Conservation (phyloP, 176 grass and related monocot genomes). For the Ananas comosus region DNA sequence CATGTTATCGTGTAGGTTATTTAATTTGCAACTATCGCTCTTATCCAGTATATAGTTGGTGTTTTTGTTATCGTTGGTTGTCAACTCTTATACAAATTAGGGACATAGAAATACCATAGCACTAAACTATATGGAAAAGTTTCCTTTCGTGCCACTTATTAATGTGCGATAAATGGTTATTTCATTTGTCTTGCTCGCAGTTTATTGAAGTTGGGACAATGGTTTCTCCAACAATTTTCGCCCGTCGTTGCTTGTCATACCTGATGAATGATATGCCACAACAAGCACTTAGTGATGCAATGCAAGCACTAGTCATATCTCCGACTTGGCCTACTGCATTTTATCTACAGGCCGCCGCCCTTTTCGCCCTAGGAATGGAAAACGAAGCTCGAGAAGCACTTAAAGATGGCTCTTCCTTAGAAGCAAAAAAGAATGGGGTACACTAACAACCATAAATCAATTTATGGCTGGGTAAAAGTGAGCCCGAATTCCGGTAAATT, state of each 20-base stretch:
- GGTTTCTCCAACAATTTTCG: constrained; percentile 52
- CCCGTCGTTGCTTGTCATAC: constrained; percentile 44
- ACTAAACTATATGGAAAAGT: not conserved
- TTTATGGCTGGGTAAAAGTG: not conserved
- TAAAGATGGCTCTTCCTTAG: constrained; percentile 30
- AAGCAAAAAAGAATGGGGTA: constrained; percentile 22
- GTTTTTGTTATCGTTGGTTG: too few species aligned
- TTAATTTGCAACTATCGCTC: too few species aligned
- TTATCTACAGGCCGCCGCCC: constrained; percentile 44
- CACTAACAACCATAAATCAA: not conserved
- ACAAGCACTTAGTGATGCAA: constrained; percentile 46
- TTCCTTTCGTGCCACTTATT: not conserved
- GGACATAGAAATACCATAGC: not conserved
- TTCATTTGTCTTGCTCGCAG: constrained; percentile 17
- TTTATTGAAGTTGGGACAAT: constrained; percentile 54
- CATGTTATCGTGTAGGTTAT: too few species aligned
- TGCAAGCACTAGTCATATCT: constrained; percentile 42
- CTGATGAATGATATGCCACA: constrained; percentile 49
- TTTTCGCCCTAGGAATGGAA: constrained; percentile 43
- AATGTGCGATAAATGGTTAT: too few species aligned
- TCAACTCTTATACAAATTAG: not conserved
- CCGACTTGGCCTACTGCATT: constrained; percentile 56
- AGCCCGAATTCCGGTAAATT: not conserved
- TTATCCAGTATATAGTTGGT: too few species aligned
- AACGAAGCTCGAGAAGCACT: constrained; percentile 40